A percentile compares a stretch with the other conserved stretches of the same genome.
These are phyloP conservation scores for Ogataea methanolica DNA, from an alignment of 805 yeast genomes.

Conservation along the genomic window DNA sequence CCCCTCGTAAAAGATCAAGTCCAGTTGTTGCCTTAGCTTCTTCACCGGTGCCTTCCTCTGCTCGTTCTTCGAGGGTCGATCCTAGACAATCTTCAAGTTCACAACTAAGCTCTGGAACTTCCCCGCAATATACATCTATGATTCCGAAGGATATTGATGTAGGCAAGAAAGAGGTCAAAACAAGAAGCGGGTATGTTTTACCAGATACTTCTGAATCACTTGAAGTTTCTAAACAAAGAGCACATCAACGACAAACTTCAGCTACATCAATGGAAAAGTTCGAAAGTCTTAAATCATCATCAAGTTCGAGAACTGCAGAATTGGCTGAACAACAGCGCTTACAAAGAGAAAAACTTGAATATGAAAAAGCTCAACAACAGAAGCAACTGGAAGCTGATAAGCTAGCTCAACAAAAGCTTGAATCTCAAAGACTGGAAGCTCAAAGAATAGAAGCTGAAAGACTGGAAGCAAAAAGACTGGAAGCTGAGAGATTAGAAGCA, in stretches of 20 bases:
- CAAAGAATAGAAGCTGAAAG: background rate
- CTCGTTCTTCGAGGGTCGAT: too few relatives aligned
- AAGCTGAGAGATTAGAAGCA: background rate
- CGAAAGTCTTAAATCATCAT: background rate
- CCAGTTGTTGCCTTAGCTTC: too few relatives aligned
- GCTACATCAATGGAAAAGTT: constrained; percentile 6
- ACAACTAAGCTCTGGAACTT: too few relatives aligned
- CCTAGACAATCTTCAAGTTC: too few relatives aligned
- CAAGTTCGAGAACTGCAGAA: background rate
- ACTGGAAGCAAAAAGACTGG: constrained; percentile 2
- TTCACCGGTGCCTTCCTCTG: too few relatives aligned
- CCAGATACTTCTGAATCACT: constrained; percentile 1
- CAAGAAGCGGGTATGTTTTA: background rate
- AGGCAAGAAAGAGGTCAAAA: background rate
- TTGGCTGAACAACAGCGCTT: constrained; percentile 3
- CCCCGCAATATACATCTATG: too few relatives aligned
- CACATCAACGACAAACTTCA: constrained; percentile 2
- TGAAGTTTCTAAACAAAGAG: background rate
- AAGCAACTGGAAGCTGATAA: constrained; percentile 1
- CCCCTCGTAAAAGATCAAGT: too few relatives aligned
- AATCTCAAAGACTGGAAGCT: background rate
- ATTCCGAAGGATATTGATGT: too few relatives aligned
- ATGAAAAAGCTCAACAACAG: background rate
- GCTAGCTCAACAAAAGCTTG: background rate
- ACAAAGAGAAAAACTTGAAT: constrained; percentile 1